Conservation (phyloP, 2,329 filamentous ascomycete species). For the Septoria petroselini region DNA sequence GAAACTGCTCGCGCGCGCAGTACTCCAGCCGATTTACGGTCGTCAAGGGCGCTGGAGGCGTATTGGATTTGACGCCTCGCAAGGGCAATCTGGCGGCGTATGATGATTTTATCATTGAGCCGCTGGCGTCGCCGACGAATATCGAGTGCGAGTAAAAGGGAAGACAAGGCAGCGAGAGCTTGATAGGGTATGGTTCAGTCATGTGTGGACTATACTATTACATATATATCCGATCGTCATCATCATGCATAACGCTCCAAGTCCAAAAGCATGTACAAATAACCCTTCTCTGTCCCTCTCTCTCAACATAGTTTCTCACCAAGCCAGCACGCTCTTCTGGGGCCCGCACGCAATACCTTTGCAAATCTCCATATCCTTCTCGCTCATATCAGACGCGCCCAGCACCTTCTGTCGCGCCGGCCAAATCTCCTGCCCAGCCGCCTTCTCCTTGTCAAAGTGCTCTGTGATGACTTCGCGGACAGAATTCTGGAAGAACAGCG, state of each 20-base stretch:
- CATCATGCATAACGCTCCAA: too few species aligned
- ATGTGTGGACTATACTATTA: too few species aligned
- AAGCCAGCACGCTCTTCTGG: constrained; percentile 21
- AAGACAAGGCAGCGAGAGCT: too few species aligned
- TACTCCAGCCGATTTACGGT: constrained; percentile 17
- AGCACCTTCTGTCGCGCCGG: constrained; percentile 41
- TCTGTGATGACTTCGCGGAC: constrained; percentile 47
- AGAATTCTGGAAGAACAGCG: constrained; percentile 53
- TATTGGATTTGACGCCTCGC: constrained; percentile 5
- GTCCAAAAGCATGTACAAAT: too few species aligned
- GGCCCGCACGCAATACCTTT: constrained; percentile 13
- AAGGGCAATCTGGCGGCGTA: constrained; percentile 13
- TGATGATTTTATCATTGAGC: constrained; percentile 16
- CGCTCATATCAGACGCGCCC: constrained; percentile 4
- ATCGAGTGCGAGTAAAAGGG: constrained; percentile 13
- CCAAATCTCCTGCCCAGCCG: constrained; percentile 50
- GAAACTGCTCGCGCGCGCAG: constrained; percentile 18
- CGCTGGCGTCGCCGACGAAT: constrained; percentile 12
- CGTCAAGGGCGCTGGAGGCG: constrained; percentile 8
- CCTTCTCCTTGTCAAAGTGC: constrained; percentile 49
- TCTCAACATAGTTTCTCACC: constrained; percentile 3
- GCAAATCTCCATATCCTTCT: constrained; percentile 26
- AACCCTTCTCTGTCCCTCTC: too few species aligned
- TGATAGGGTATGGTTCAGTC: too few species aligned
- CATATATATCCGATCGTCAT: too few species aligned